Base-by-base conservation (phyloP, 257 asterid species). In the Nicotiana benthamiana region DNA sequence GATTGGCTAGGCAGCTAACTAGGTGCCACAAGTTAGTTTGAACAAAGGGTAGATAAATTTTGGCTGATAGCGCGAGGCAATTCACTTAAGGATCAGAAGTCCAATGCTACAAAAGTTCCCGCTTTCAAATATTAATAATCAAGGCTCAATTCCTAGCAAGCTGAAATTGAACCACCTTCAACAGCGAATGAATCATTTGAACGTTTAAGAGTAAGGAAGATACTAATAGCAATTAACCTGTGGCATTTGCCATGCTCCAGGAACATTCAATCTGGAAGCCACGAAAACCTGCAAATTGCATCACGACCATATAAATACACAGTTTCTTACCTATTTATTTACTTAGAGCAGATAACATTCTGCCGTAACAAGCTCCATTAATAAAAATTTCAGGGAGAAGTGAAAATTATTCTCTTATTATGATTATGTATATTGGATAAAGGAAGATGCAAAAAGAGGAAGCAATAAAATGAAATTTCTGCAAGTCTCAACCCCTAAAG, bases 231-330 rank as follows among this genome's bases (percentile, higher is more conserved):
- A 82, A 32, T 43, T 85, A 87, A 93, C 99, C 99, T 95, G 99
- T 79, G 99, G 98, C 99, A 95, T 95, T 89, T 95, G 99, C 99
- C 99, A 95, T 60, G 99, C 99, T 88, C 99, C 99, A 32, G 99
- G 99, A 83, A 95, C 98, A 84, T 95, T 95, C 88, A 95, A 79
- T 89, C 93, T 88, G 75, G 99, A 95, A 28, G 99, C 99, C 82
- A 95, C 98, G 86, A 95, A 95, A 81, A 95, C 93, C 99, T 95
- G 97, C 54, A 87, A 40, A 84, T 60, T 22, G 64, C 83, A 78
- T 79, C 43, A 36, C 22, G 15, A 46, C 40, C 40, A 72, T 57
- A 46, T 72, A 70, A 43, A 30, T 40, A 1, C 57, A 3, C 77
- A 70, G 59, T 8, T 70, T 46, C 18, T 43, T 70, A 1, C 36